Percentiles rank a stretch among this genome's conserved stretches.
These are phyloP conservation scores for Kwoniella europaea DNA, from an alignment of 768 basidiomycete genomes.

Conservation along the genomic window DNA sequence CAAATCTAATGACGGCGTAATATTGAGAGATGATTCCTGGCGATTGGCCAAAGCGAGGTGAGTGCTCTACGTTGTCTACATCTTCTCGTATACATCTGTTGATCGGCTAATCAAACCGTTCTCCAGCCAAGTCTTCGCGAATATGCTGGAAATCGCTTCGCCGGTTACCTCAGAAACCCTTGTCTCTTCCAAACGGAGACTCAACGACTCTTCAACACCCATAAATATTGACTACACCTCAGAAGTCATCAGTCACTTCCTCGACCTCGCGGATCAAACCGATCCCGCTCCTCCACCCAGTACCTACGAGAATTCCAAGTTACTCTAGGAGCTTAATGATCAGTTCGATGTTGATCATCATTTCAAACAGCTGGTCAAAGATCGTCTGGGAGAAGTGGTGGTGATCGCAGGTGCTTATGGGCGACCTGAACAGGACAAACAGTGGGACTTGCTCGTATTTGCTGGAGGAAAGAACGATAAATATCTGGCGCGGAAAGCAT, in stretches of 20 bases:
- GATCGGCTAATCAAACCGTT: neutral
- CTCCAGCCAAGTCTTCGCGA: neutral
- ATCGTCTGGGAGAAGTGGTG: neutral
- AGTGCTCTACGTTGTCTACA: too few species aligned
- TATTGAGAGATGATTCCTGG: constrained; percentile 3
- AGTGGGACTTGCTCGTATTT: constrained; percentile 2
- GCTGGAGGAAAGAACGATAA: neutral
- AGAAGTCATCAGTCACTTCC: neutral
- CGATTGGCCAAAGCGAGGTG: neutral
- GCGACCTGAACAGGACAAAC: neutral
- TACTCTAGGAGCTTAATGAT: neutral
- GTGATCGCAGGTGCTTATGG: too few species aligned
- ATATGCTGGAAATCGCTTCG: constrained; percentile 1
- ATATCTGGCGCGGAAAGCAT: neutral
- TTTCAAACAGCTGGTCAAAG: neutral
- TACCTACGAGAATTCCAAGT: neutral
- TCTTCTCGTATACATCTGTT: neutral
- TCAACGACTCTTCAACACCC: neutral
- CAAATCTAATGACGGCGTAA: neutral
- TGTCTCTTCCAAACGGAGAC: neutral
- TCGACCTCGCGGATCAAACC: constrained; percentile 1
- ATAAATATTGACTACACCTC: neutral
- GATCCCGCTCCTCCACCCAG: neutral
- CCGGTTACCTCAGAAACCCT: neutral
- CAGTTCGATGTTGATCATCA: neutral